A percentile compares a stretch with the other conserved stretches of the same genome.
Evolutionary conservation across 495 filamentous ascomycete genomes (phyloP).

Genomic region (Pyronema omphalodes): DNA sequence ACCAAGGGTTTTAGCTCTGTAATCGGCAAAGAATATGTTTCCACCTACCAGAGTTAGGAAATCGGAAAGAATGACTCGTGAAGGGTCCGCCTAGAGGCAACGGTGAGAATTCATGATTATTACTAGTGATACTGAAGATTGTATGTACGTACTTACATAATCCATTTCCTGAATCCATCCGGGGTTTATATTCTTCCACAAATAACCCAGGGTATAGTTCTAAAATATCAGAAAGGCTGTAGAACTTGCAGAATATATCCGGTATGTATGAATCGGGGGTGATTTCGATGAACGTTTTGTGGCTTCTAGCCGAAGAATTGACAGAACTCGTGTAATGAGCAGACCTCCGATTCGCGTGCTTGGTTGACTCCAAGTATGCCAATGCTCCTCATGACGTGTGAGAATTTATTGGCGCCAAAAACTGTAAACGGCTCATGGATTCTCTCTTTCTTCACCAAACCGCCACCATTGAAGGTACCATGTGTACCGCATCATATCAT

Average conservation of each 20-base stretch:
- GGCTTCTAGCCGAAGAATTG: conserved; percentile 40
- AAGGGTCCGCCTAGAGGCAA: conserved; percentile 26
- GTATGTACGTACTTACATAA: conserved; percentile 4
- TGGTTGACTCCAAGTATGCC: conserved; percentile 46
- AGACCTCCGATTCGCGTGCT: conserved; percentile 38
- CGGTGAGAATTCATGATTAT: not conserved
- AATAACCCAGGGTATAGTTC: conserved; percentile 47
- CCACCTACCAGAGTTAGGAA: conserved; percentile 63
- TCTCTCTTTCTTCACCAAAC: conserved; percentile 36
- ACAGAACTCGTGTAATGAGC: conserved; percentile 15
- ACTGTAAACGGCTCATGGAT: conserved; percentile 41
- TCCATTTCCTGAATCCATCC: conserved; percentile 23
- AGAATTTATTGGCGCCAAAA: conserved; percentile 42
- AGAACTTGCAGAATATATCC: conserved; percentile 34
- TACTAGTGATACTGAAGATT: not conserved
- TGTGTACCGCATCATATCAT: conserved; percentile 35
- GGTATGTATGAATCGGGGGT: conserved; percentile 41
- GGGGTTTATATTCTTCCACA: conserved; percentile 33
- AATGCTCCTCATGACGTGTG: conserved; percentile 37
- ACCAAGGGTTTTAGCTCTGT: conserved; percentile 56
- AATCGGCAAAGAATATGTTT: conserved; percentile 27
- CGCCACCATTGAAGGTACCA: conserved; percentile 43
- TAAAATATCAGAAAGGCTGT: conserved; percentile 41
- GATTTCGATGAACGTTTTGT: conserved; percentile 44
- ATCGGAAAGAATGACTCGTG: conserved; percentile 68